phyloP scores from a whole-genome alignment of 768 basidiomycete genomes.

The Suillus tomentosus region DNA sequence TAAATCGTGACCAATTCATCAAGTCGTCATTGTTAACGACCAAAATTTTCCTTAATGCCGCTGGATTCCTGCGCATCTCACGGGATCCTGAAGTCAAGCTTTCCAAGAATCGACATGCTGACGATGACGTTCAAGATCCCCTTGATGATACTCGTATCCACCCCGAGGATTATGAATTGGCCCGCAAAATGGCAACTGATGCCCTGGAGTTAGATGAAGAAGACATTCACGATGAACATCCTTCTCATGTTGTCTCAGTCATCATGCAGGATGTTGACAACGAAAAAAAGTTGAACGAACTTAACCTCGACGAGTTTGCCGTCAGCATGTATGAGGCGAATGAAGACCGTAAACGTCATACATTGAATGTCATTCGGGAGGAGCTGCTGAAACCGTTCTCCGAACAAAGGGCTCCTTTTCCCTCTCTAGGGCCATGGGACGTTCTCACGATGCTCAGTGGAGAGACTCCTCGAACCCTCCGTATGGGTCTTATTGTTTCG shows the following conservation, averaged over 20 bases:
- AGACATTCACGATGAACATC: conserved; percentile 89
- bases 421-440: conserved; percentile 69
- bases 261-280: conserved; percentile 85
- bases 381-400: conserved; percentile 82
- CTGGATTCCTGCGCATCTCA: conserved; percentile 86
- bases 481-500: conserved; percentile 79
- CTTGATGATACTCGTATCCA: conserved; percentile 96
- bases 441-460: conserved; percentile 95
- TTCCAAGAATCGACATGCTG: conserved; percentile 57
- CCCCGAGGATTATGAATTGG: conserved; percentile 96
- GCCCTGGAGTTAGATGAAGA: conserved; percentile 98
- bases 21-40: conserved; percentile 77
- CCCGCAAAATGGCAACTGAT: conserved; percentile 97
- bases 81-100: conserved; percentile 68
- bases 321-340: conserved; percentile 85
- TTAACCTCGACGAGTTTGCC: conserved; percentile 96
- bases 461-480: conserved; percentile 80
- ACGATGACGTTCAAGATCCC: conserved; percentile 80
- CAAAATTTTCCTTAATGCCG: conserved; percentile 89
- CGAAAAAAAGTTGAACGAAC: conserved; percentile 80
- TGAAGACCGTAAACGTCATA: conserved; percentile 85
- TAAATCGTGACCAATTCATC: conserved; percentile 89
- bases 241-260: conserved; percentile 82
- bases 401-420: conserved; percentile 72
- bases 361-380: conserved; percentile 83